Base-by-base conservation (phyloP, 192 early-diverging fungal species). In the Backusella westeae region DNA sequence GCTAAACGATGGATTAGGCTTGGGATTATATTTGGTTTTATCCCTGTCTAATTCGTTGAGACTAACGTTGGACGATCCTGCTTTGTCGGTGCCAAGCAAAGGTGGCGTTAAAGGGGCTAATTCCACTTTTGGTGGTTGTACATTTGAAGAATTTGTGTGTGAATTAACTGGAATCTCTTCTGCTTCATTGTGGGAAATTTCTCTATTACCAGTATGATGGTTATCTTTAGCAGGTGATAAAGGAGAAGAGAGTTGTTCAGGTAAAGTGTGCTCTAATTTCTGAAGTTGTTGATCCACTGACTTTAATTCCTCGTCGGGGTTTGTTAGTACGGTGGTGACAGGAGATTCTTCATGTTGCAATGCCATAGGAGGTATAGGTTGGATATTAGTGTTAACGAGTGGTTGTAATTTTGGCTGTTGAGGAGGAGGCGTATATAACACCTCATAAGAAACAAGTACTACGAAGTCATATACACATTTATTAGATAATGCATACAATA, bases 221-320 rank as follows among this genome's bases (percentile, higher is more conserved):
- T 49, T n/a, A 49, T 21, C 26, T 26, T 63, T 63, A 29, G 56
- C 29, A 63, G 52, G 52, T 21, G 21, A 44, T 14, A 44, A 23
- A 21, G 56, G 21, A 63, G 56, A 8, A 63, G 56, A 63, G 9
- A 63, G 21, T 23, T 29, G 56, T 26, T 63, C 56, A 63, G 56
- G 56, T 29, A 63, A 29, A 4, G 9, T 10, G 26, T 63, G 56
- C 17, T 77, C 69, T 10, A 71, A 41, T 65, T n/a, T 14, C 41
- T 59, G 49, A 21, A 59, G 75, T 35, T 77, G 75, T 12, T 34
- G 52, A 29, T 77, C 69, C 6, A 71, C 53, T 39, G 75, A 77
- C 35, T 77, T 70, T 36, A 71, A 53, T 66, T 77, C 75, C 41
- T 71, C 75, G 26, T 77, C 69, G 14, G 49, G 75, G 36, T 77